Evolutionary conservation across 352 stramenopile genomes (phyloP), one percentile per base, ranked within the genome.

Genomic region (Globisporangium parvum): DNA sequence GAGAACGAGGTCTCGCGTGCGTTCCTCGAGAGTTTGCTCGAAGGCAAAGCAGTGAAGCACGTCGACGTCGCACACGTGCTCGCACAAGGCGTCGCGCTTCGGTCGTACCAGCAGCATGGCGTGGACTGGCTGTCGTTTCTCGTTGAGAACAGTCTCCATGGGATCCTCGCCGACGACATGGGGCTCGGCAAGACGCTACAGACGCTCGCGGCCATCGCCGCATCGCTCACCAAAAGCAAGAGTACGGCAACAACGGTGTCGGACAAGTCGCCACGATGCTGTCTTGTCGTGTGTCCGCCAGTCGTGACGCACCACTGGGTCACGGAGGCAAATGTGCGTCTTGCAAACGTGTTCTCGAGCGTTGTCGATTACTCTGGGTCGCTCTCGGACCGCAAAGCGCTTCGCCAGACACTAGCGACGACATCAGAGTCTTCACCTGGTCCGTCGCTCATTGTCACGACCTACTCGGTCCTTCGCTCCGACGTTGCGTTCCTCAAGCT

Each of bases 231-330:
- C 2, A 18, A 9, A 1, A 31, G 0, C 26, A 31, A 31, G 26
- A 31, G 26, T 31, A 18, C 41, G 11, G 12, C 41, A 26, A 47
- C n/a, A 8, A 8, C 17, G n/a, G n/a, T n/a, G 41, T 64, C 88
- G 21, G 45, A 6, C 3, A 33, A 2, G 55, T 42, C 18, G 26
- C 0, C 17, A 60, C 6, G 44, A 11, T 42, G 62, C 35, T 76
- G 67, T 18, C 64, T 99, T 4, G 66, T 99, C 44, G 85, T 99
- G 17, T 98, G 95, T 66, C 97, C 97, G 2, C 85, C 93, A 17
- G 96, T 96, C 53, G 77, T 99, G 37, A 80, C 96, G 51, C 75
- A 91, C 40, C 96, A 99, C 69, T 99, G 96, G 96, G 75, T 96
- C 4, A 65, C 77, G 8, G 95, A 98, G 70, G 82, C 91, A n/a